Percentiles rank a stretch among this genome's conserved stretches.
Conservation (phyloP, 192 early-diverging fungal genomes). For the Umbelopsis isabellina region DNA sequence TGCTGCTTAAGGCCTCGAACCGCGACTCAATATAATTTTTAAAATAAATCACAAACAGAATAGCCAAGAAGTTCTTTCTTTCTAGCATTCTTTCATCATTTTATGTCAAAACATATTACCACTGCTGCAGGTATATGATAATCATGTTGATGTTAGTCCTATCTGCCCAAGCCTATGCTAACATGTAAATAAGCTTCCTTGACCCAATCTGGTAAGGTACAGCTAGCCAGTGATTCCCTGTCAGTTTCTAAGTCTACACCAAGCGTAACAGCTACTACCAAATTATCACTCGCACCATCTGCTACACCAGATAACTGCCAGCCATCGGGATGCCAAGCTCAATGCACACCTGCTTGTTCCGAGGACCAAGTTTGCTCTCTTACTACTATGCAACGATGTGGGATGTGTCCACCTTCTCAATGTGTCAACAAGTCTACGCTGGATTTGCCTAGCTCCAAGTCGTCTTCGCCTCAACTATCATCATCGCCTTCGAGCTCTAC, state of each 20-base stretch:
- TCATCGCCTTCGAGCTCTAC: background rate
- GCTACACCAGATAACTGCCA: constrained; percentile 8
- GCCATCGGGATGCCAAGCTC: constrained; percentile 15
- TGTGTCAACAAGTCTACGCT: constrained; percentile 25
- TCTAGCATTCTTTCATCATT: too few species aligned
- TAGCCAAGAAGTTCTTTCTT: too few species aligned
- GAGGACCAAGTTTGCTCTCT: constrained; percentile 27
- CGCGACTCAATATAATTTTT: too few species aligned
- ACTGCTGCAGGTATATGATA: too few species aligned
- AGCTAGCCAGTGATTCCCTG: background rate
- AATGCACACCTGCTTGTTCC: constrained; percentile 25
- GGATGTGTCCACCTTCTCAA: constrained; percentile 27
- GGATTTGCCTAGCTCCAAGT: background rate
- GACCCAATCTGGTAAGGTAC: background rate
- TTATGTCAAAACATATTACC: too few species aligned
- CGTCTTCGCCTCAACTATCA: background rate
- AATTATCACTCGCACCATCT: background rate
- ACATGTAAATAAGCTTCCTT: too few species aligned
- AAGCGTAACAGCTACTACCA: background rate
- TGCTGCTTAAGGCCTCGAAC: too few species aligned
- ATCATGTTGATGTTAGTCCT: too few species aligned
- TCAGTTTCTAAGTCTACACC: background rate
- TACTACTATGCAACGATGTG: constrained; percentile 30
- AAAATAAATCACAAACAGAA: too few species aligned
- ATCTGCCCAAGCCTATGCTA: too few species aligned